Conservation (phyloP, 73 alveolate genomes). For the Paramecium primaurelia region DNA sequence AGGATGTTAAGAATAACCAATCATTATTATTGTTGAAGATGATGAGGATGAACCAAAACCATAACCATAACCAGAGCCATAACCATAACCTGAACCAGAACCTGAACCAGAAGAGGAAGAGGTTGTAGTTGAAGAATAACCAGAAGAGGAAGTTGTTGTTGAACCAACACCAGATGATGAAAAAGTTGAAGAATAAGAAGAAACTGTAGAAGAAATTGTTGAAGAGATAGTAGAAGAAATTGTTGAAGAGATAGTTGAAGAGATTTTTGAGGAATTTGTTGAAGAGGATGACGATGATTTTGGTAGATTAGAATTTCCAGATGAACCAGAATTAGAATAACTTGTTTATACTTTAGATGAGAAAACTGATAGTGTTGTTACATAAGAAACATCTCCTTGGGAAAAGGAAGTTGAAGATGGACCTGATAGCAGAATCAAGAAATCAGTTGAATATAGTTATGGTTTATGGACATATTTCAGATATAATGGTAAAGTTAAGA, state of each 20-base stretch:
- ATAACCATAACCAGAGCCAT: background rate
- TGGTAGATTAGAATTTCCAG: background rate
- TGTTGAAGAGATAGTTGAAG: background rate
- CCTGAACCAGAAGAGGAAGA: background rate
- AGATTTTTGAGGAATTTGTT: background rate
- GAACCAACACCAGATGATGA: conserved; percentile 24
- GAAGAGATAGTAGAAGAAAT: background rate
- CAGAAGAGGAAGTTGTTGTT: background rate
- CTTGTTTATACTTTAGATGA: background rate
- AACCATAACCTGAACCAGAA: background rate
- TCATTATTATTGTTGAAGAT: conserved; percentile 37
- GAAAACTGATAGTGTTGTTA: background rate
- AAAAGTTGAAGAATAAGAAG: background rate
- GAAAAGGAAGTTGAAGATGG: background rate
- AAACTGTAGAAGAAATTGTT: background rate
- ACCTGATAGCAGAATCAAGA: background rate
- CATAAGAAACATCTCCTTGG: conserved; percentile 1
- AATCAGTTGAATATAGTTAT: conserved; percentile 26
- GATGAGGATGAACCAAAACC: conserved; percentile 35
- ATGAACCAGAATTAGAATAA: background rate
- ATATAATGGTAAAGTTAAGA: conserved; percentile 4
- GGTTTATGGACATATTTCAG: conserved; percentile 47
- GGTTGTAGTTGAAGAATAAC: background rate
- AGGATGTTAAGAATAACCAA: conserved; percentile 4
- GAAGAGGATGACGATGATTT: conserved; percentile 1